These are phyloP conservation scores for Hordeum pubiflorum DNA, from an alignment of 202 grass and related monocot genomes.

Conservation along the genomic window DNA sequence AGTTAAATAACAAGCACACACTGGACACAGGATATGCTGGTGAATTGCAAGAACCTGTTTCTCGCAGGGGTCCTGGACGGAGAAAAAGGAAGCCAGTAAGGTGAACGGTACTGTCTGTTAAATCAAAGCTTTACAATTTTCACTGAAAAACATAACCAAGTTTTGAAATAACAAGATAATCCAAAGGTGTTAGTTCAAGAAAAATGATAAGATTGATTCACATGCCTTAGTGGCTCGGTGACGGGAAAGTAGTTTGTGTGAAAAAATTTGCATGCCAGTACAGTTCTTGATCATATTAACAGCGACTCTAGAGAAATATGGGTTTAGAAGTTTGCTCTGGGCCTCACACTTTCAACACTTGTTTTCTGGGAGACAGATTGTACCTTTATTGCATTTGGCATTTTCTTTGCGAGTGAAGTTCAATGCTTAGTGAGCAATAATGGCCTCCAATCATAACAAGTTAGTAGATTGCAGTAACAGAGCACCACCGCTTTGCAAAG, in stretches of 20 bases:
- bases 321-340: neutral
- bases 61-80: conserved; percentile 8
- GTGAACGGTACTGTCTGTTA: conserved; percentile 18
- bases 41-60: conserved; percentile 31
- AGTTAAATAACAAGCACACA: neutral
- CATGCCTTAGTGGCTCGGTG: neutral
- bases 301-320: neutral
- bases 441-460: neutral
- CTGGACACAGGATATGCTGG: neutral
- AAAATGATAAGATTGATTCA: neutral
- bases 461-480: neutral
- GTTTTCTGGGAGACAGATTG: neutral
- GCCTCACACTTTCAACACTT: neutral
- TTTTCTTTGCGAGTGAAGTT: neutral
- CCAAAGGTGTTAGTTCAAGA: conserved; percentile 5
- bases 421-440: neutral
- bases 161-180: conserved; percentile 19
- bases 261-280: neutral
- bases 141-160: neutral
- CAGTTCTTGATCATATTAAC: neutral
- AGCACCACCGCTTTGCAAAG: neutral
- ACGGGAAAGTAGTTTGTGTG: neutral
- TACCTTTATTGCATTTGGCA: neutral
- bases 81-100: conserved; percentile 37
- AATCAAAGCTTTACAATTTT: neutral